Evolutionary conservation across 495 filamentous ascomycete genomes (phyloP).

Genomic region (Aspergillus taichungensis): DNA sequence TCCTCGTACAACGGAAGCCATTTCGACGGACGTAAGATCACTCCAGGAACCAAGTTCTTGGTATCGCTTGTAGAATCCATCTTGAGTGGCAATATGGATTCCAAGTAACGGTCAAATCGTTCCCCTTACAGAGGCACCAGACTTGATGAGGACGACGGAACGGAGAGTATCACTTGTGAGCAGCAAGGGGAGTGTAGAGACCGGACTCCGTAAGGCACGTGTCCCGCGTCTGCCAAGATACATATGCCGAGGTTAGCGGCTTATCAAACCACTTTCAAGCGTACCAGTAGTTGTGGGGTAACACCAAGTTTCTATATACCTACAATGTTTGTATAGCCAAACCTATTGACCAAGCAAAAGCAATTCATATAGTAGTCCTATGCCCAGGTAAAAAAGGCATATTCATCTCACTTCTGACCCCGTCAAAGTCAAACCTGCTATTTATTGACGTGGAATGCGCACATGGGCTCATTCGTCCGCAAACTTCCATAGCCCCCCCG

Average conservation of each 20-base stretch:
- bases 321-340: no score
- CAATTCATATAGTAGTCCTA: background rate
- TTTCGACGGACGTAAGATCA: slow-evolving; percentile 52
- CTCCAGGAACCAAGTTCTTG: slow-evolving; percentile 21
- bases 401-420: background rate
- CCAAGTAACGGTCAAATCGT: background rate
- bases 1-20: slow-evolving; percentile 77
- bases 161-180: background rate
- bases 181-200: background rate
- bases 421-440: no score
- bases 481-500: slow-evolving; percentile 67
- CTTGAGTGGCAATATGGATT: slow-evolving; percentile 5
- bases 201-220: slow-evolving; percentile 9
- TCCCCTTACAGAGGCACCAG: background rate
- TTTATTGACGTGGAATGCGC: background rate
- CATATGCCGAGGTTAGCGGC: slow-evolving; percentile 4
- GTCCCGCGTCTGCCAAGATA: slow-evolving; percentile 18
- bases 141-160: background rate
- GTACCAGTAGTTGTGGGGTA: no score
- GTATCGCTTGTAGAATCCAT: slow-evolving; percentile 30
- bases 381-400: background rate
- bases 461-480: slow-evolving; percentile 55
- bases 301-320: no score
- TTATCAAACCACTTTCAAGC: background rate
- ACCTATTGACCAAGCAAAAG: background rate